A percentile compares a stretch with the other conserved stretches of the same genome.
phyloP scores from a whole-genome alignment of 495 filamentous ascomycete species.

The Aspergillus coremiiformis region DNA sequence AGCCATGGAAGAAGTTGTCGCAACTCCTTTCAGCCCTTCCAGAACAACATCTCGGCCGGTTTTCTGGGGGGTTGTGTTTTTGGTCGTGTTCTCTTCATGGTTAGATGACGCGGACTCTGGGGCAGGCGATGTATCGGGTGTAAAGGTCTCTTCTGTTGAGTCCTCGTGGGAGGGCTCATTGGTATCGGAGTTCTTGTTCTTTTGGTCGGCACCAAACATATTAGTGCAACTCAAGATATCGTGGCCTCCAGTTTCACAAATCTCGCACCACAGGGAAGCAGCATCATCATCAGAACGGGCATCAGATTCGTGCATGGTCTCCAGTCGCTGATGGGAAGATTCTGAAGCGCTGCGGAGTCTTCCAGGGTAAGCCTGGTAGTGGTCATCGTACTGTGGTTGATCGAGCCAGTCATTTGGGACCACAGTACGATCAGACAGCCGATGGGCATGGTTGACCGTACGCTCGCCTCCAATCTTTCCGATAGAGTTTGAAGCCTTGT shows the following conservation, averaged over 20 bases:
- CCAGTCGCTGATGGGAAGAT: conserved; percentile 31
- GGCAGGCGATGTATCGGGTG: conserved; percentile 13
- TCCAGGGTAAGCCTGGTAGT: conserved; percentile 20
- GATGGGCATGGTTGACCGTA: conserved; percentile 29
- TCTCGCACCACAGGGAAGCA: conserved; percentile 81
- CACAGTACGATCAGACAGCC: conserved; percentile 41
- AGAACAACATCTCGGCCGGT: conserved; percentile 49
- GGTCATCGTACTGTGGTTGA: conserved; percentile 24
- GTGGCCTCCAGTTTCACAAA: conserved; percentile 88
- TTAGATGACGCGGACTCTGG: conserved; percentile 12
- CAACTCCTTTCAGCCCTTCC: conserved; percentile 58
- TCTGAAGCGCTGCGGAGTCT: conserved; percentile 25
- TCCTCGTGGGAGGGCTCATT: conserved; percentile 10
- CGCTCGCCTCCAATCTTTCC: conserved; percentile 24
- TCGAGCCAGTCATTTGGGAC: conserved; percentile 42
- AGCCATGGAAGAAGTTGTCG: conserved; percentile 30
- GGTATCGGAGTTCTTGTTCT: conserved; percentile 12
- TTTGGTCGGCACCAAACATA: conserved; percentile 56
- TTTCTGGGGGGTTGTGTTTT: conserved; percentile 24
- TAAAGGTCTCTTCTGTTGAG: conserved; percentile 14
- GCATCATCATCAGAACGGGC: conserved; percentile 62
- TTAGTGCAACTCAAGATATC: conserved; percentile 90
- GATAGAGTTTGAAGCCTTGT: conserved; percentile 33
- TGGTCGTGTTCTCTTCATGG: conserved; percentile 15
- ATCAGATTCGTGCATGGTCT: conserved; percentile 66